These are phyloP conservation scores for Marasmius sp. DNA, from an alignment of 1,284 basidiomycete species.

Conservation along the genomic window DNA sequence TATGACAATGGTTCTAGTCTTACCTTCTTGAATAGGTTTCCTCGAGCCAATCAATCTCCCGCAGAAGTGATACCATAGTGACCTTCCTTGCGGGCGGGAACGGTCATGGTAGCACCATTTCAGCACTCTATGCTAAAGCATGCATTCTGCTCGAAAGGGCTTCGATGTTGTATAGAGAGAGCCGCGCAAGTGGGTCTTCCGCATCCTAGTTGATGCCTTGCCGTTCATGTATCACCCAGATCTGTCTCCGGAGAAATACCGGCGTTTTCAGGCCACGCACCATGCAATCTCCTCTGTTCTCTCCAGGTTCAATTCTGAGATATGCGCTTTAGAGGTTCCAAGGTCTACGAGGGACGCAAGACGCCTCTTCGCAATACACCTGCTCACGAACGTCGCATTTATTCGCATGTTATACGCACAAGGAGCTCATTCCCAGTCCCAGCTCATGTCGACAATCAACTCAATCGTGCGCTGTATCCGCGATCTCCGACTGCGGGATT, in stretches of 20 bases:
- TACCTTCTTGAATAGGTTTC: neutral
- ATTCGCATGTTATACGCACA: neutral
- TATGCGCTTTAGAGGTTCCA: neutral
- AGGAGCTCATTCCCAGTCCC: neutral
- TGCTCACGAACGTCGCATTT: neutral
- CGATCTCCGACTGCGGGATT: neutral
- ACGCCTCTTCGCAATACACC: neutral
- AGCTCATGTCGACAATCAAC: neutral
- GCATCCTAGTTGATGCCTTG: neutral
- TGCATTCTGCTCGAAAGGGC: conserved; percentile 10
- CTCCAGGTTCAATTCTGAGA: neutral
- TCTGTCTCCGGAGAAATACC: neutral
- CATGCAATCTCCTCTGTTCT: neutral
- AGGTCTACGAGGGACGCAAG: neutral
- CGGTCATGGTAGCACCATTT: neutral
- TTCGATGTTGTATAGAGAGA: neutral
- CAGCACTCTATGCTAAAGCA: conserved; percentile 6
- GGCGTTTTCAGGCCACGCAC: neutral
- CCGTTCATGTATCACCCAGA: neutral
- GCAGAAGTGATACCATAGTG: neutral
- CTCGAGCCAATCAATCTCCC: neutral
- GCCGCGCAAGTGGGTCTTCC: neutral
- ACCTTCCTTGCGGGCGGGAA: neutral
- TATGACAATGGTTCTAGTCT: neutral
- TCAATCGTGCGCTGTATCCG: neutral